phyloP scores from a whole-genome alignment of 345 rosid species.

The Murraya koenigii region DNA sequence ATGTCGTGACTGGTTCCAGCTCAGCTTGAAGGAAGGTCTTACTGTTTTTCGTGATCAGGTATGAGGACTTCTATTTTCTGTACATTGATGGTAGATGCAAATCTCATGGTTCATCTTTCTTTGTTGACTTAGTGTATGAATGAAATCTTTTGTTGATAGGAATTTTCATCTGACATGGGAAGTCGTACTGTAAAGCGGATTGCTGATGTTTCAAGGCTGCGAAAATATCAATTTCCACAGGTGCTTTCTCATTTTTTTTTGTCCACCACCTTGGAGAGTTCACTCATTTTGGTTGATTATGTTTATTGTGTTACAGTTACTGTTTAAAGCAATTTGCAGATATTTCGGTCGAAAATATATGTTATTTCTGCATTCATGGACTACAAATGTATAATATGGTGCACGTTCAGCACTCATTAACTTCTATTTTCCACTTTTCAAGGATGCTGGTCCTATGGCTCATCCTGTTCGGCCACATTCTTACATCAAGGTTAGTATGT shows the following conservation, averaged over 20 bases:
- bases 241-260: slow-evolving; percentile 30
- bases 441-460: slow-evolving; percentile 99
- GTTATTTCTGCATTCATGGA: neutral
- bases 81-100: slow-evolving; percentile 1
- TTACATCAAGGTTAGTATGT: slow-evolving; percentile 75
- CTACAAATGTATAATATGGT: neutral
- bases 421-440: slow-evolving; percentile 13
- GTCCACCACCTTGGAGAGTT: neutral
- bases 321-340: neutral
- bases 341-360: neutral
- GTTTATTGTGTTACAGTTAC: neutral
- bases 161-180: slow-evolving; percentile 99
- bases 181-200: slow-evolving; percentile 95
- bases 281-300: neutral
- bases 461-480: slow-evolving; percentile 99
- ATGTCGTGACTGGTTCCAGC: slow-evolving; percentile 99
- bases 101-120: neutral
- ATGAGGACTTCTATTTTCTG: slow-evolving; percentile 10
- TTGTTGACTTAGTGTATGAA: neutral
- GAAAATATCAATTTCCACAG: slow-evolving; percentile 91
- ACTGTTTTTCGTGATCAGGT: slow-evolving; percentile 98
- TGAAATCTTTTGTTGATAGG: slow-evolving; percentile 38
- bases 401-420: neutral
- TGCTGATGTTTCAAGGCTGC: slow-evolving; percentile 88
- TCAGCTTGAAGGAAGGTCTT: slow-evolving; percentile 99